Evolutionary conservation across 2,329 filamentous ascomycete species (phyloP), one percentile per base, ranked within the genome.

Genomic region (Gnomoniopsis sp.): DNA sequence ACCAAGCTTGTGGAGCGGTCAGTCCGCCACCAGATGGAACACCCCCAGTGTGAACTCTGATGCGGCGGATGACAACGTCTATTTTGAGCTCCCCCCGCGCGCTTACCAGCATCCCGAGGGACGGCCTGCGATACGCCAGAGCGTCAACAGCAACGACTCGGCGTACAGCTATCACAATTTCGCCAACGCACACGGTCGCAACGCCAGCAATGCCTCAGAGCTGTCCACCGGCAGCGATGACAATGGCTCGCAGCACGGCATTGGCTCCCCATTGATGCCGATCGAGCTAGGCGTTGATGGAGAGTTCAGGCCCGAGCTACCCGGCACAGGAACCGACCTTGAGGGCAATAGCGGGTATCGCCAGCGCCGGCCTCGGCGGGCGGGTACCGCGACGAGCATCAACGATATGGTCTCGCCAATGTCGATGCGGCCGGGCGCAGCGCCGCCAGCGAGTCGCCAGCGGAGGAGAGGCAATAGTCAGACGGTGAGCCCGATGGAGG

Each of bases 201-300:
- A 78, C 6, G 67, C 67, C 48, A 81, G 77, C 66, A 73, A 78
- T 60, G 71, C 73, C 6, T 81, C 78, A 47, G 77, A 80, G 50
- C 62, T 66, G 1, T 71, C 67, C 0, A 67, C 71, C 4, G 74
- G 73, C 46, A 74, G 72, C 47, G 68, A 68, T 54, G 67, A 67
- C 4, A 63, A 65, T n/a, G 65, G 43, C 22, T 52, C 51, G 19
- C 41, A 53, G 30, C 59, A 48, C 12, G 59, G 57, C 1, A 46
- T 64, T 10, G 65, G 64, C 12, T 66, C 59, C 14, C 61, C 65
- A 7, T 62, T 68, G 2, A 68, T 70, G 3, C 44, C 69, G 6
- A 71, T 71, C 2, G 78, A 81, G 60, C 72, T 81, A 4, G 75
- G 73, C 17, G 66, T 60, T 49, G 65, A 71, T 17, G 62, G 68